These are phyloP conservation scores for Herpetomonas muscarum DNA, from an alignment of 208 protist species.

Conservation along the genomic window DNA sequence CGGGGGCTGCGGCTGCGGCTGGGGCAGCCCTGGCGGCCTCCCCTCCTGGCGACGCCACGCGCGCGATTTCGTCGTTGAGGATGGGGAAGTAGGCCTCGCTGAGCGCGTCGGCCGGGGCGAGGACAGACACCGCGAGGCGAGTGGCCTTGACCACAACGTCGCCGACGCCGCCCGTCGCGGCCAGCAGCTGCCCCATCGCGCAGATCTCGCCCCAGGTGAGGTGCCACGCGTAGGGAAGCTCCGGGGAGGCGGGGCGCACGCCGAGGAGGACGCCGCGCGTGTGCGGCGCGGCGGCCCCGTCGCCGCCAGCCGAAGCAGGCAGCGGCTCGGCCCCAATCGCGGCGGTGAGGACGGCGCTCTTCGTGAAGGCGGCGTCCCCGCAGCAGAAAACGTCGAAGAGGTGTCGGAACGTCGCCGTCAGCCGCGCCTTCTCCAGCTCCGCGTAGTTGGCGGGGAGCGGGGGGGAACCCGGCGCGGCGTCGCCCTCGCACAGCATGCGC, in stretches of 20 bases:
- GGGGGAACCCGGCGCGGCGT: too few relatives aligned
- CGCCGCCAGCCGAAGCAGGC: not conserved
- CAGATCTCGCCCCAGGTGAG: conserved; percentile 43
- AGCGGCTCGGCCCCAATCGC: conserved; percentile 14
- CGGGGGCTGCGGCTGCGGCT: not conserved
- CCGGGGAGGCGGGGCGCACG: conserved; percentile 24
- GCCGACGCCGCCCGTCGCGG: not conserved
- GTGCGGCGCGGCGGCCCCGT: not conserved
- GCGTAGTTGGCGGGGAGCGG: not conserved
- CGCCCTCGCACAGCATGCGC: conserved; percentile 12
- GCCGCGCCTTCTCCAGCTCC: conserved; percentile 1
- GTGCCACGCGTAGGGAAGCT: conserved; percentile 36
- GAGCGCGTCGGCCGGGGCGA: conserved; percentile 27
- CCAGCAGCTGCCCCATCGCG: conserved; percentile 30
- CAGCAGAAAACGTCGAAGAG: conserved; percentile 3
- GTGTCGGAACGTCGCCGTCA: conserved; percentile 1
- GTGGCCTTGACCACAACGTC: conserved; percentile 26
- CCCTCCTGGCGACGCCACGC: not conserved
- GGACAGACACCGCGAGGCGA: conserved; percentile 11
- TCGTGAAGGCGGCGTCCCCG: not conserved
- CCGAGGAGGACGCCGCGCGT: conserved; percentile 24
- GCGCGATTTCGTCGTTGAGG: conserved; percentile 13
- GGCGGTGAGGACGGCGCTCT: conserved; percentile 21
- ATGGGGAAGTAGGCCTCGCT: conserved; percentile 27
- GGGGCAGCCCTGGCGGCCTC: not conserved